These are phyloP conservation scores for Fusarium liriodendri DNA, from an alignment of 2,329 filamentous ascomycete species.

Conservation along the genomic window DNA sequence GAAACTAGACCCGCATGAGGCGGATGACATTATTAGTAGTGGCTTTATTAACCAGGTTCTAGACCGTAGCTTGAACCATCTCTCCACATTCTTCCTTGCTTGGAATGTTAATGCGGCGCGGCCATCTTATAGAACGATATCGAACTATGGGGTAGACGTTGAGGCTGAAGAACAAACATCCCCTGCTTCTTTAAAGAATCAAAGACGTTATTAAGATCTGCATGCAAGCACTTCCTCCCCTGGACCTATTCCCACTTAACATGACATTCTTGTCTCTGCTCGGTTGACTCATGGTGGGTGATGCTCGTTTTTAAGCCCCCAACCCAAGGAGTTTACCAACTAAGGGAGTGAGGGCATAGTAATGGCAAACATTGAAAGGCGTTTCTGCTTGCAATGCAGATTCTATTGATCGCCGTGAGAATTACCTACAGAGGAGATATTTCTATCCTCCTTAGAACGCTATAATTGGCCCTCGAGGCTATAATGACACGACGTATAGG, in stretches of 20 bases:
- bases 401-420: slow-evolving; percentile 18
- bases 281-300: too few relatives aligned
- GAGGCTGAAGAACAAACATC: background rate
- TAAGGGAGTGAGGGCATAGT: background rate
- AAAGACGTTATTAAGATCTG: background rate
- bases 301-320: background rate
- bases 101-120: background rate
- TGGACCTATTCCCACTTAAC: too few relatives aligned
- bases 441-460: slow-evolving; percentile 26
- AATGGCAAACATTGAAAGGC: background rate
- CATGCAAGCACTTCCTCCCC: background rate
- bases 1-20: background rate
- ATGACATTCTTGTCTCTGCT: background rate
- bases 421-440: slow-evolving; percentile 29
- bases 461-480: slow-evolving; percentile 19
- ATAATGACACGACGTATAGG: slow-evolving; percentile 22
- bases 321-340: slow-evolving; percentile 12
- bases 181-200: background rate
- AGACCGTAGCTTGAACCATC: background rate
- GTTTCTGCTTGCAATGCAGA: slow-evolving; percentile 25
- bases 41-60: background rate
- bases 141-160: background rate
- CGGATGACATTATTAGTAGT: background rate
- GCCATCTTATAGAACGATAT: background rate
- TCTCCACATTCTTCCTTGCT: background rate